These are phyloP conservation scores for Escallonia rubra DNA, from an alignment of 129 eudicot species.

Conservation along the genomic window DNA sequence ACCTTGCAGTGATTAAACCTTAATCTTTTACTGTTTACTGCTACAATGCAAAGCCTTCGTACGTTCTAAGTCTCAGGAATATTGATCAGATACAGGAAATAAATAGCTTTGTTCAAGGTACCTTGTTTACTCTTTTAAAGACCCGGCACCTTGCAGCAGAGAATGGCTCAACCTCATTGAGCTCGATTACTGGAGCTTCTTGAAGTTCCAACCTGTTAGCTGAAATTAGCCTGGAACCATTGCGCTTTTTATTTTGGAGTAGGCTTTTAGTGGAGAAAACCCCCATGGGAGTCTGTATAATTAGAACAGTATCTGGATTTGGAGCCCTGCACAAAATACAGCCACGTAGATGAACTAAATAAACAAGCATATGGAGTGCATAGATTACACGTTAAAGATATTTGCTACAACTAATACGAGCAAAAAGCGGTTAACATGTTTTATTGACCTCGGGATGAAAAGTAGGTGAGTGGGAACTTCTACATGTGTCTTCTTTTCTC, in stretches of 20 bases:
- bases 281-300: slow-evolving; percentile 85
- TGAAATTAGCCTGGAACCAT: slow-evolving; percentile 76
- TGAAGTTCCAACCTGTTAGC: slow-evolving; percentile 57
- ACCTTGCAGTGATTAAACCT: too few relatives aligned
- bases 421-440: too few relatives aligned
- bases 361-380: not conserved
- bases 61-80: too few relatives aligned
- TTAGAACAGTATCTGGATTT: slow-evolving; percentile 83
- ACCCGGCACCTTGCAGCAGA: slow-evolving; percentile 90
- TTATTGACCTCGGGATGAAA: too few relatives aligned
- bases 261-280: slow-evolving; percentile 67
- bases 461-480: too few relatives aligned
- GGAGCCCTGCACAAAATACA: slow-evolving; percentile 67
- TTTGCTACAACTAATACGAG: too few relatives aligned
- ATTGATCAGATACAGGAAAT: too few relatives aligned
- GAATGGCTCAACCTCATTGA: slow-evolving; percentile 60
- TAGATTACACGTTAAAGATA: too few relatives aligned
- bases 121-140: slow-evolving; percentile 52
- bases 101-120: slow-evolving; percentile 4
- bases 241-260: slow-evolving; percentile 44
- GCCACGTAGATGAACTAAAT: slow-evolving; percentile 3
- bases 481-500: too few relatives aligned
- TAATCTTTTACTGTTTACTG: too few relatives aligned
- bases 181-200: slow-evolving; percentile 49
- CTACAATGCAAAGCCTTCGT: too few relatives aligned